Base-by-base conservation (phyloP, 202 grass and related monocot genomes). In the Musa balbisiana region DNA sequence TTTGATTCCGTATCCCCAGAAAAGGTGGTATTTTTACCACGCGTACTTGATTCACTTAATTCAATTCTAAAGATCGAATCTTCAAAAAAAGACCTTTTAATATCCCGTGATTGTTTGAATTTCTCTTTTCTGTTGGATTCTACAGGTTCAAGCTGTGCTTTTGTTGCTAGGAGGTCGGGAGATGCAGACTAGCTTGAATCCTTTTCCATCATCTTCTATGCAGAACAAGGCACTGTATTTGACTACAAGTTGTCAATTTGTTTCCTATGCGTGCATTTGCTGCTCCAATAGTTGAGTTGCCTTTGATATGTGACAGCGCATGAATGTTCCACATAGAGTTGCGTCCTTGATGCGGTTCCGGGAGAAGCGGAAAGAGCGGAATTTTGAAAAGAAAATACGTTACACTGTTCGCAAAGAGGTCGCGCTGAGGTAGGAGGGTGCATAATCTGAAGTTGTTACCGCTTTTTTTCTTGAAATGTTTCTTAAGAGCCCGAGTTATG, bases 1-100 rank as follows among this genome's bases (percentile, higher is more conserved):
- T 91, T 91, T 80, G 89, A 91, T 76, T 84, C 89, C 77, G 89
- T 91, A 73, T 76, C 85, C 56, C 83, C 89, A 54, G 83, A 86
- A 80, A 91, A 91, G 89, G 85, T 91, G 64, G 69, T 55, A 67
- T 83, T 73, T 64, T 75, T 53, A 62, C 82, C 60, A 67, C 73
- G 12, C 50, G 43, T 51, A n/a, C 33, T 20, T 51, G 15, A 21
- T 19, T 49, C 17, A 9, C 2, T 70, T 21, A 1, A 49, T 70
- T 15, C 16, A 21, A 19, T 20, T 50, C 49, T 51, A n/a, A 51
- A 70, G 2, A 51, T 8, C 49, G 17, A 70, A 70, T 51, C 17
- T 51, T 70, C 33, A n/a, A 15, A 25, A 51, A 8, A 1, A 9
- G 1, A 8, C 17, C 6, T 70, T 11, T 70, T 19, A 15, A 8